phyloP scores from a whole-genome alignment of 345 rosid species.

The Alliaria petiolata region DNA sequence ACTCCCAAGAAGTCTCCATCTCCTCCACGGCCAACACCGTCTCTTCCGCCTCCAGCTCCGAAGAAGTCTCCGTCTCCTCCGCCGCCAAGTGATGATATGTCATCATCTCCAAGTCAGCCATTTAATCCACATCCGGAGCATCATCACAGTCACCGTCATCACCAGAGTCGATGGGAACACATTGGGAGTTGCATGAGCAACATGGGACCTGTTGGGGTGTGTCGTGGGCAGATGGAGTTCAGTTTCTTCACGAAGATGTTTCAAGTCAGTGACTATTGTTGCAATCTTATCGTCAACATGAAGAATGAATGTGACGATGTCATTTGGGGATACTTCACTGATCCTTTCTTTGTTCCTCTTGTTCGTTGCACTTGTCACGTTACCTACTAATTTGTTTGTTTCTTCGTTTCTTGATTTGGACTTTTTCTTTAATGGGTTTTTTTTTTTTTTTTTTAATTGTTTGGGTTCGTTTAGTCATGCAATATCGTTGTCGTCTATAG shows the following conservation, averaged over 20 bases:
- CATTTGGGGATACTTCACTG: constrained; percentile 18
- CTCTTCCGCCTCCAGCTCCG: background rate
- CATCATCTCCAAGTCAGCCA: background rate
- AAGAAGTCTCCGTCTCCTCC: background rate
- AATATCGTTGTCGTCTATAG: background rate
- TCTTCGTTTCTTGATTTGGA: background rate
- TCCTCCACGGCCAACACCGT: background rate
- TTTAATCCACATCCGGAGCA: constrained; percentile 12
- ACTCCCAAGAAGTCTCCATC: background rate
- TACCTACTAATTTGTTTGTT: background rate
- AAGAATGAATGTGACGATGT: constrained; percentile 17
- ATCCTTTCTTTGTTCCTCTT: constrained; percentile 32
- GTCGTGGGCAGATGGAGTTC: background rate
- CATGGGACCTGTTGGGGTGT: constrained; percentile 9
- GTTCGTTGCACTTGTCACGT: constrained; percentile 28
- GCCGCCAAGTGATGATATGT: background rate
- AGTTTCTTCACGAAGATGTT: constrained; percentile 11
- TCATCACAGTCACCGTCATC: background rate
- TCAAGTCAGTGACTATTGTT: constrained; percentile 17
- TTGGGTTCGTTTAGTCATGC: constrained; percentile 22
- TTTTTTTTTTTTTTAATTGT: background rate
- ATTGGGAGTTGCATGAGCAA: background rate
- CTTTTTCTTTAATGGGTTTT: background rate
- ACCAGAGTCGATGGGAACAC: constrained; percentile 5
- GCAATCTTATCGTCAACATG: constrained; percentile 22